A percentile compares a stretch with the other conserved stretches of the same genome.
Evolutionary conservation across 1,284 basidiomycete species (phyloP).

Genomic region (Trichosporon coremiiforme): DNA sequence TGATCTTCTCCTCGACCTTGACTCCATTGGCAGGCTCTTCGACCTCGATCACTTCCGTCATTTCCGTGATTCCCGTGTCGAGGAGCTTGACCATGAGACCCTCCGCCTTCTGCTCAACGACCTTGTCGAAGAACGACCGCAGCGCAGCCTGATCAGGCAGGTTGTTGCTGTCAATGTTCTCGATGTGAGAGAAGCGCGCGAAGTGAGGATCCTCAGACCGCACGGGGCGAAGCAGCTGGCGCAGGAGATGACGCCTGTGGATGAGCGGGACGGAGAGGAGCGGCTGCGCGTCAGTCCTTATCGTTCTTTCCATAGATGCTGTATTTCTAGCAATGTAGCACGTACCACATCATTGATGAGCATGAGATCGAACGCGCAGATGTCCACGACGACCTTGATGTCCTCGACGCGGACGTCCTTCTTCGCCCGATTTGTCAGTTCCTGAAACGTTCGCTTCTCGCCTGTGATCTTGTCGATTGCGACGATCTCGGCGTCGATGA

Average conservation of each 20-base stretch:
- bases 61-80: slow-evolving; percentile 49
- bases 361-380: slow-evolving; percentile 94
- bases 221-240: slow-evolving; percentile 64
- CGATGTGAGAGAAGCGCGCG: slow-evolving; percentile 76
- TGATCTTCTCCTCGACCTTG: slow-evolving; percentile 5
- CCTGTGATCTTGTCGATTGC: slow-evolving; percentile 85
- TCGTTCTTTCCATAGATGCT: not conserved
- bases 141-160: slow-evolving; percentile 59
- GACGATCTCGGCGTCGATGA: slow-evolving; percentile 94
- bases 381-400: slow-evolving; percentile 90
- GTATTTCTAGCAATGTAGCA: slow-evolving; percentile 16
- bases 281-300: slow-evolving; percentile 58
- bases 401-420: slow-evolving; percentile 97
- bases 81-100: slow-evolving; percentile 90
- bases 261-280: slow-evolving; percentile 74
- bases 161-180: slow-evolving; percentile 70
- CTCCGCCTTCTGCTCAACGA: slow-evolving; percentile 81
- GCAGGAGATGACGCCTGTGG: slow-evolving; percentile 68
- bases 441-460: slow-evolving; percentile 94
- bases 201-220: slow-evolving; percentile 57
- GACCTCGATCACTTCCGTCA: slow-evolving; percentile 35
- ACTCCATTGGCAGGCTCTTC: slow-evolving; percentile 62
- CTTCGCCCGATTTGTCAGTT: slow-evolving; percentile 88
- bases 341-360: slow-evolving; percentile 89
- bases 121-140: slow-evolving; percentile 75